phyloP scores from a whole-genome alignment of 2,329 filamentous ascomycete species.

The Camillea tinctor region DNA sequence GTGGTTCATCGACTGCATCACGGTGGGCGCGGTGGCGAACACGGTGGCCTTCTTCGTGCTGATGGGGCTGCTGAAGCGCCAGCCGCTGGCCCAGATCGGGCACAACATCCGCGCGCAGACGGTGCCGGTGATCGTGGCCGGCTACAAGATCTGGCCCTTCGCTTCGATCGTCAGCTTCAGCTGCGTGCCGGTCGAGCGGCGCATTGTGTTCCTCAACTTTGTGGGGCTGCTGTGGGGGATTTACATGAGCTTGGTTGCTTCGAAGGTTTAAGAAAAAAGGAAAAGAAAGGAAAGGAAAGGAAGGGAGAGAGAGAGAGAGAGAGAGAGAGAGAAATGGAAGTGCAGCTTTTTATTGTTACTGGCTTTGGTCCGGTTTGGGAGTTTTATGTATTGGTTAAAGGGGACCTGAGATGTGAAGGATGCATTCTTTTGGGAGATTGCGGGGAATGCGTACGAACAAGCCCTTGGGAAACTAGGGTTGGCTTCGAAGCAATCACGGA shows the following conservation, averaged over 20 bases:
- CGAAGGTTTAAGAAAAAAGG: constrained; percentile 33
- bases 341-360: neutral
- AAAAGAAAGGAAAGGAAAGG: neutral
- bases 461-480: neutral
- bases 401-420: neutral
- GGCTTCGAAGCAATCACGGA: neutral
- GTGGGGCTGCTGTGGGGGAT: constrained; percentile 50
- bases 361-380: neutral
- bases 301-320: too few relatives aligned
- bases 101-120: constrained; percentile 43
- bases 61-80: constrained; percentile 47
- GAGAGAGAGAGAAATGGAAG: too few relatives aligned
- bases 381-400: too few relatives aligned
- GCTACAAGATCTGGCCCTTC: constrained; percentile 52
- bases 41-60: constrained; percentile 46
- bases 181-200: constrained; percentile 47
- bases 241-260: constrained; percentile 50
- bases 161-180: constrained; percentile 51
- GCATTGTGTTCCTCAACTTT: constrained; percentile 50
- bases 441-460: too few relatives aligned
- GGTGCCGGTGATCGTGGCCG: constrained; percentile 47
- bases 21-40: constrained; percentile 45
- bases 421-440: too few relatives aligned
- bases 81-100: constrained; percentile 35
- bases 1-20: constrained; percentile 52